These are phyloP conservation scores for Fusarium kyushuense DNA, from an alignment of 2,329 filamentous ascomycete genomes.

Conservation along the genomic window DNA sequence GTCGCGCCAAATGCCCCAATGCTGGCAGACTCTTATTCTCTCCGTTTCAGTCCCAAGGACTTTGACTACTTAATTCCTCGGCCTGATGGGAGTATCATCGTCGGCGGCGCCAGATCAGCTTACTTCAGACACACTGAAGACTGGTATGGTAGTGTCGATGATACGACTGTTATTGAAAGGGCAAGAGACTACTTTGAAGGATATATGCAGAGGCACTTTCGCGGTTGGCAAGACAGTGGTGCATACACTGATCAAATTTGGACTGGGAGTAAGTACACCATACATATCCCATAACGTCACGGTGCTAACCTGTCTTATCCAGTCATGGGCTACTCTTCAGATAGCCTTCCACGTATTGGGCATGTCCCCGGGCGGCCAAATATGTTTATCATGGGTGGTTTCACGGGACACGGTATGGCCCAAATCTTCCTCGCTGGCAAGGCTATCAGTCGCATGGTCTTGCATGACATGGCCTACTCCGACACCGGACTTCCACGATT, in stretches of 20 bases:
- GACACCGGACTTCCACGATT: not conserved
- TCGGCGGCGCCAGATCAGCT: constrained; percentile 52
- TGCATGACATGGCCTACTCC: not conserved
- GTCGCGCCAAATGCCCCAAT: constrained; percentile 41
- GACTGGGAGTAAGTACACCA: constrained; percentile 6
- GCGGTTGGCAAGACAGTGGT: constrained; percentile 61
- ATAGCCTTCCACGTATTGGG: constrained; percentile 60
- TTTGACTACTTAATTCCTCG: constrained; percentile 59
- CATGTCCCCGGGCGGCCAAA: constrained; percentile 51
- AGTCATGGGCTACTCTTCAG: constrained; percentile 59
- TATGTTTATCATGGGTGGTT: constrained; percentile 7
- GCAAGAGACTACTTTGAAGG: constrained; percentile 59
- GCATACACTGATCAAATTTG: constrained; percentile 27
- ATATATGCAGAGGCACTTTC: constrained; percentile 62
- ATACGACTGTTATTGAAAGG: constrained; percentile 58
- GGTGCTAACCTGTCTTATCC: not conserved
- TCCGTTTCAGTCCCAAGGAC: constrained; percentile 50
- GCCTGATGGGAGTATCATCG: constrained; percentile 55
- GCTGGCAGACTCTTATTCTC: constrained; percentile 37
- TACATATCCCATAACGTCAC: not conserved
- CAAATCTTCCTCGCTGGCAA: constrained; percentile 54
- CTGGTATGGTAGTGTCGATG: constrained; percentile 62
- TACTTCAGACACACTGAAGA: constrained; percentile 51
- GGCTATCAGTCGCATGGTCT: not conserved
- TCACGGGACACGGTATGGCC: constrained; percentile 60